These are phyloP conservation scores for Lepidium campestre DNA, from an alignment of 441 rosid species.

Conservation along the genomic window DNA sequence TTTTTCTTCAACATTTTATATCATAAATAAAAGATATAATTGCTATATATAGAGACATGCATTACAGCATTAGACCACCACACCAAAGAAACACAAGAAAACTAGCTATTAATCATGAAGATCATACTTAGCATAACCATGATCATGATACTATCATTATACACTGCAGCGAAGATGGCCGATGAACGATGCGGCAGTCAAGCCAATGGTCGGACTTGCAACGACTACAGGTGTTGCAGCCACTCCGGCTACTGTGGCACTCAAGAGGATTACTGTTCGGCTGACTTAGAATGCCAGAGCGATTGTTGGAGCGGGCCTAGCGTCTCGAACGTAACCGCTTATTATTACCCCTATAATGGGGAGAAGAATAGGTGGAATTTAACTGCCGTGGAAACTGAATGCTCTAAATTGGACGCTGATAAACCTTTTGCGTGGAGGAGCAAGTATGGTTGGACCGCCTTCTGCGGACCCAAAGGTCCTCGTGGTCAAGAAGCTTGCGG, in stretches of 20 bases:
- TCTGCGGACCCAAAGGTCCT: constrained; percentile 43
- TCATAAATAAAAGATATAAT: background rate
- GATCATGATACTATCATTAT: constrained; percentile 10
- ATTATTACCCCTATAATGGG: constrained; percentile 44
- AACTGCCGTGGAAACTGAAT: constrained; percentile 33
- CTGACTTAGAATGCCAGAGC: constrained; percentile 36
- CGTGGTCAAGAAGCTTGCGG: constrained; percentile 55
- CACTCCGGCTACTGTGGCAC: constrained; percentile 48
- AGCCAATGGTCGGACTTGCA: constrained; percentile 41
- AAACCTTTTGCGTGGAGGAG: constrained; percentile 44
- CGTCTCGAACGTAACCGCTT: constrained; percentile 39
- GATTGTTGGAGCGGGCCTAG: constrained; percentile 27
- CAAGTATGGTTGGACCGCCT: constrained; percentile 58
- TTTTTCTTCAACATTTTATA: too few relatives aligned
- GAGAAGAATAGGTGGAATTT: constrained; percentile 25
- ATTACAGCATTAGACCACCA: background rate
- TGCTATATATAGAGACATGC: background rate
- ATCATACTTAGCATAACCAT: background rate
- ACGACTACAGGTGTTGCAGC: constrained; percentile 44
- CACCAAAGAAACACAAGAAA: background rate
- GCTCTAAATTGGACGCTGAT: constrained; percentile 46
- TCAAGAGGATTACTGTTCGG: constrained; percentile 41
- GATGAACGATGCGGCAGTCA: constrained; percentile 45
- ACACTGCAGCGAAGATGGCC: constrained; percentile 9
- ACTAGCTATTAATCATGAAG: constrained; percentile 6